Conservation (phyloP, 139 green algal genomes). For the Micractinium conductrix region DNA sequence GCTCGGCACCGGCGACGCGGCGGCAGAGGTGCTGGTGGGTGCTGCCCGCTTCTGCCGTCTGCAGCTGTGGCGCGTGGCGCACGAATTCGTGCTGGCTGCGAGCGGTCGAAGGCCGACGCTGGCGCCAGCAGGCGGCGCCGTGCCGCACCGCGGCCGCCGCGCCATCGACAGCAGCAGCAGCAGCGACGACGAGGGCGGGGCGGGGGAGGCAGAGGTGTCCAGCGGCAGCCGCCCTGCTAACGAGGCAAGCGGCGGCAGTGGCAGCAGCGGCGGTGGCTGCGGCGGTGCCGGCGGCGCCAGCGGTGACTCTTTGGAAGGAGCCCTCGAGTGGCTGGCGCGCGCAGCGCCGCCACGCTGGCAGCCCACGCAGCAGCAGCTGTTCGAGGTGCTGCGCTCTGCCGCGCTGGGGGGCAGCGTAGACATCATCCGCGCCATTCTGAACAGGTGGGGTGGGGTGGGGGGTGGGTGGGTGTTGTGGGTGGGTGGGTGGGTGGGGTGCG, state of each 20-base stretch:
- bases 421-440: background rate
- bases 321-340: background rate
- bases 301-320: background rate
- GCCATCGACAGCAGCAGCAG: background rate
- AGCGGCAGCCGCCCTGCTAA: background rate
- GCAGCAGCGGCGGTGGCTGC: background rate
- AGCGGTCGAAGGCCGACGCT: background rate
- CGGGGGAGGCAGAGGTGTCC: background rate
- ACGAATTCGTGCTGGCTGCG: constrained; percentile 1
- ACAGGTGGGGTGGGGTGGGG: background rate
- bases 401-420: constrained; percentile 1
- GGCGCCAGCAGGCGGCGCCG: background rate
- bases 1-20: background rate
- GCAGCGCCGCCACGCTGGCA: background rate
- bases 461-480: background rate
- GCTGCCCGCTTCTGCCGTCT: constrained; percentile 5
- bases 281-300: background rate
- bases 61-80: background rate
- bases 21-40: background rate
- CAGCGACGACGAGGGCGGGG: background rate
- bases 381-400: background rate
- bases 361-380: background rate
- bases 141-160: background rate
- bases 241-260: background rate
- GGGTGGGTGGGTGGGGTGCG: background rate